Evolutionary conservation across 2,329 filamentous ascomycete species (phyloP).

Genomic region (Ophiognomonia clavigignenti-juglandacearum): DNA sequence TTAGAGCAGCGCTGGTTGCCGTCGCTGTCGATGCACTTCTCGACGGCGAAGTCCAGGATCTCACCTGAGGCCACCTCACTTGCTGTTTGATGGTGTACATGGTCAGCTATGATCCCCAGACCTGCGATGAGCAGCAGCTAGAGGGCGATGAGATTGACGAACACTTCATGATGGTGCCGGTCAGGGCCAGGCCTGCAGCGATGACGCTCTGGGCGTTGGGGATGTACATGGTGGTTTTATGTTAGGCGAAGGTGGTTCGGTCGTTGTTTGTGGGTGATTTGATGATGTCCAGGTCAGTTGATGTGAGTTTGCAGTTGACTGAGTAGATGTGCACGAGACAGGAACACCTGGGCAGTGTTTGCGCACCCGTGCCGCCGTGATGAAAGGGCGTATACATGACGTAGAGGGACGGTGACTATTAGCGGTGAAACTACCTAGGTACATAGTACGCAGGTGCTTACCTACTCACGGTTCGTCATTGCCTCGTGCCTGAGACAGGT

Average conservation of each 20-base stretch:
- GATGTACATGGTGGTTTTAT: not conserved
- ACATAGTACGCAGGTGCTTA: too few relatives aligned
- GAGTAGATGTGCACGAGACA: too few relatives aligned
- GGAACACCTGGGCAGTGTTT: too few relatives aligned
- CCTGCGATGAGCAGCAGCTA: not conserved
- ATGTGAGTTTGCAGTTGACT: too few relatives aligned
- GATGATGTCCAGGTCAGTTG: too few relatives aligned
- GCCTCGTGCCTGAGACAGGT: too few relatives aligned
- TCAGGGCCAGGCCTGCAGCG: not conserved
- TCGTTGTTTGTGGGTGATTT: not conserved
- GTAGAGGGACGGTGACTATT: too few relatives aligned
- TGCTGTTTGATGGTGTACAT: not conserved
- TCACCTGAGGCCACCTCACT: slow-evolving; percentile 21
- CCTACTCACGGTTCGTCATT: too few relatives aligned
- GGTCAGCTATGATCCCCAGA: too few relatives aligned
- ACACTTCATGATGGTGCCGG: not conserved
- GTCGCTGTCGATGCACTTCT: slow-evolving; percentile 34
- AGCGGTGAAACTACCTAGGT: too few relatives aligned
- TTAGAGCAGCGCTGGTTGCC: slow-evolving; percentile 34
- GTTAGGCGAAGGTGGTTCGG: not conserved
- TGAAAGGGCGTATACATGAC: too few relatives aligned
- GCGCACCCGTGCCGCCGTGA: too few relatives aligned
- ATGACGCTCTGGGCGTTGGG: not conserved
- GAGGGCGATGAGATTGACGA: not conserved
- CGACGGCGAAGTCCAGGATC: slow-evolving; percentile 36